These are phyloP conservation scores for Obelidium mucronatum DNA, from an alignment of 192 early-diverging fungal species.

Conservation along the genomic window DNA sequence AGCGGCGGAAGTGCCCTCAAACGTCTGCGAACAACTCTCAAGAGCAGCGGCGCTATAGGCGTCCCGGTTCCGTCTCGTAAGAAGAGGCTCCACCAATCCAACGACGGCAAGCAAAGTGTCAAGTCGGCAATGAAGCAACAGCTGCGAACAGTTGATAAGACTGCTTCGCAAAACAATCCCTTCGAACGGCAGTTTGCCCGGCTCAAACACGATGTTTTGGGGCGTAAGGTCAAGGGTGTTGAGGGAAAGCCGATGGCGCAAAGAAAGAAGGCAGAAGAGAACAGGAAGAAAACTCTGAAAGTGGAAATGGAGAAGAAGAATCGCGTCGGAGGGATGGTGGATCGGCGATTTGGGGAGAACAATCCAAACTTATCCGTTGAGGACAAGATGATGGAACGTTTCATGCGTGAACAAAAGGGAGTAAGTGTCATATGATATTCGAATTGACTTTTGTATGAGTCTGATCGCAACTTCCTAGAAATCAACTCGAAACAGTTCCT, in stretches of 20 bases:
- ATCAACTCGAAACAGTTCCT: slow-evolving; percentile 27
- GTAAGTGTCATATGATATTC: slow-evolving; percentile 45
- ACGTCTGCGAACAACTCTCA: slow-evolving; percentile 79
- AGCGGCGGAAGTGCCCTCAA: slow-evolving; percentile 77
- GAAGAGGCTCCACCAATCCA: background rate
- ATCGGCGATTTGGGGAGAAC: slow-evolving; percentile 94
- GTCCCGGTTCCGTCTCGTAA: slow-evolving; percentile 53
- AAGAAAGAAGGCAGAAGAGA: slow-evolving; percentile 85
- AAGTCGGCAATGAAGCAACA: slow-evolving; percentile 39
- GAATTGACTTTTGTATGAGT: slow-evolving; percentile 7
- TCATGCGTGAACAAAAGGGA: slow-evolving; percentile 79
- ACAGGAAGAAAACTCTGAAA: slow-evolving; percentile 83
- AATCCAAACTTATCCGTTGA: slow-evolving; percentile 87
- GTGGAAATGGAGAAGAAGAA: slow-evolving; percentile 76
- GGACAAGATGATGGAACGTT: slow-evolving; percentile 95
- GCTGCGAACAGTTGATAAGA: slow-evolving; percentile 31
- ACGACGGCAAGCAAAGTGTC: slow-evolving; percentile 47
- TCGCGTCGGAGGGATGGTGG: slow-evolving; percentile 80
- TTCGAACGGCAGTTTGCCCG: slow-evolving; percentile 88
- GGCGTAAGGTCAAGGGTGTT: slow-evolving; percentile 81
- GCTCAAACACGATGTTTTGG: slow-evolving; percentile 84
- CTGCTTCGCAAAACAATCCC: slow-evolving; percentile 71
- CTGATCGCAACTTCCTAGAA: slow-evolving; percentile 5
- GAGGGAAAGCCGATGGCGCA: slow-evolving; percentile 80
- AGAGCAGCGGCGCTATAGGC: slow-evolving; percentile 79